Conservation (phyloP, 768 basidiomycete species). For the Grammothele lineata region DNA sequence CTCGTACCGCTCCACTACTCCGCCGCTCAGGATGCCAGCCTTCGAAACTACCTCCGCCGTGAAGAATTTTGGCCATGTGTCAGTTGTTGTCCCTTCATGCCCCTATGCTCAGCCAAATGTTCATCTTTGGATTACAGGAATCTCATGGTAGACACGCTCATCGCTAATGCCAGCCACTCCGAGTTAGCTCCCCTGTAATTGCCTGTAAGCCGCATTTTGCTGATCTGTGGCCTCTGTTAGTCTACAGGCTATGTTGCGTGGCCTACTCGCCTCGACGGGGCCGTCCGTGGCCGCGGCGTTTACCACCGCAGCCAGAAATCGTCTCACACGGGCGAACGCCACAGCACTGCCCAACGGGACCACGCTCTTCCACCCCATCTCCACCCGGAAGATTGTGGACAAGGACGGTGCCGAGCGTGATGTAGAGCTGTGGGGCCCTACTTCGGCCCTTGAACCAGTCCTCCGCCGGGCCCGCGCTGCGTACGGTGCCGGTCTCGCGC, state of each 20-base stretch:
- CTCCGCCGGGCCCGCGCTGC: conserved; percentile 58
- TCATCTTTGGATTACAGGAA: conserved; percentile 54
- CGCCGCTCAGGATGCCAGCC: conserved; percentile 8
- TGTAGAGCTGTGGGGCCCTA: conserved; percentile 29
- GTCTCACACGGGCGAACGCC: conserved; percentile 47
- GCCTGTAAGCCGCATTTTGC: no score
- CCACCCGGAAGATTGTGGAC: conserved; percentile 34
- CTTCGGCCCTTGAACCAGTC: conserved; percentile 45
- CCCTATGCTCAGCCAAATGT: no score
- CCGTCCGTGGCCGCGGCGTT: conserved; percentile 60
- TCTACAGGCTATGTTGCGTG: conserved; percentile 68
- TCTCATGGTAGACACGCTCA: conserved; percentile 74
- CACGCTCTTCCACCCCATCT: conserved; percentile 48
- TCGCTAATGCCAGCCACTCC: conserved; percentile 66
- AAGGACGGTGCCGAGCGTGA: conserved; percentile 24
- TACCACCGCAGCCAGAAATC: conserved; percentile 53
- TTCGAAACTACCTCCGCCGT: neutral
- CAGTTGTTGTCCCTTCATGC: no score
- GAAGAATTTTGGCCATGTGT: conserved; percentile 18
- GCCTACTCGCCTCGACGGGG: conserved; percentile 61
- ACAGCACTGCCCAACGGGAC: conserved; percentile 29
- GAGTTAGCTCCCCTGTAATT: conserved; percentile 58
- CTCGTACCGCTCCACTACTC: no score
- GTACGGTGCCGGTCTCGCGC: conserved; percentile 76
- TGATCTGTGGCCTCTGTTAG: no score